Base-by-base conservation (phyloP, 257 asterid genomes). In the Solanum piurae region DNA sequence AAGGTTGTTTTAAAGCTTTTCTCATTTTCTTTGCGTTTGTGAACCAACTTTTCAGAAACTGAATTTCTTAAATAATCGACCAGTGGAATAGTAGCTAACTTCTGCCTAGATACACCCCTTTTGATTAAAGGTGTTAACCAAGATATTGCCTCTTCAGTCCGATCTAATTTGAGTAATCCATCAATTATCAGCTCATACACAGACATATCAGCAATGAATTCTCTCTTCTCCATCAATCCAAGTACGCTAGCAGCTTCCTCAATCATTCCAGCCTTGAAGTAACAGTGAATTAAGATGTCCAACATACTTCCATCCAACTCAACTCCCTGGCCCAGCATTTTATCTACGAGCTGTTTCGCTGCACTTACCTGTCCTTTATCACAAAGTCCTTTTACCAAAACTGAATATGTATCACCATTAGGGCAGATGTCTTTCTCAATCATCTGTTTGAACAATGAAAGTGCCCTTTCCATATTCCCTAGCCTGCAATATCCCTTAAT, bases 401-500 rank as follows among this genome's bases (percentile, higher is more conserved):
- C 83, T 86, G 88, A 58, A 44, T 89, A 90, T 6, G 91, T 89
- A 88, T 90, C 92, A 34, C 72, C 27, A 52, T 89, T 88, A 20
- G 89, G 83, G 36, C 62, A 64, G 83, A 89, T 42, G 40, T 77
- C 68, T 62, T 87, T 71, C 72, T 80, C 84, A 2, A 49, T 79
- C 92, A 92, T 85, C 33, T 71, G 83, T 29, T 72, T 62, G 55
- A 84, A 90, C 55, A 89, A 79, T 2, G 84, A 69, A 84, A 87
- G 73, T 12, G 91, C 91, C 71, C 33, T 86, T 72, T 88, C 88
- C 36, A 73, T 29, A 66, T 89, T 76, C 36, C 89, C 91, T 31
- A 86, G 40, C 87, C 91, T 90, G 86, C 93, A 92, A 88, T 89
- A 88, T 31, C 92, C 93, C 71, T 84, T 85, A 46, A 91, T 89